Evolutionary conservation across 441 rosid genomes (phyloP).

Genomic region (Gossypium davidsonii): DNA sequence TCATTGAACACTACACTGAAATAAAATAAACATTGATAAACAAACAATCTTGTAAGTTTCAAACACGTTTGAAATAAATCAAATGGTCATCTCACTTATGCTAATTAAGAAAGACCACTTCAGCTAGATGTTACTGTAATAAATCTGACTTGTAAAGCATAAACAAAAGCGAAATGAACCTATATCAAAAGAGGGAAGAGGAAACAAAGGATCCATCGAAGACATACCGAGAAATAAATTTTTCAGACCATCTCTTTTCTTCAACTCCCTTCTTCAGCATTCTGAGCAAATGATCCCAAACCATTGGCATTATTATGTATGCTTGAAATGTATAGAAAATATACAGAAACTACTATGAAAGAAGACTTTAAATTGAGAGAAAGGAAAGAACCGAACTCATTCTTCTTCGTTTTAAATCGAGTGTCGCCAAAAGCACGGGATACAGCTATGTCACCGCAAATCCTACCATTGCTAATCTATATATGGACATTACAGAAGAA

Average conservation of each 20-base stretch:
- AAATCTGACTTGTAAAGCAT: background rate
- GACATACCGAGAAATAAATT: slow-evolving; percentile 67
- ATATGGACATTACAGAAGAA: slow-evolving; percentile 24
- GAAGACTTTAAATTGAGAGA: background rate
- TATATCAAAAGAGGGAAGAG: background rate
- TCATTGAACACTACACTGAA: slow-evolving; percentile 57
- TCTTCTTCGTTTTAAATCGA: slow-evolving; percentile 83
- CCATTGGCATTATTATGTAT: background rate
- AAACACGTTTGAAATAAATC: background rate
- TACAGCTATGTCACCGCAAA: slow-evolving; percentile 89
- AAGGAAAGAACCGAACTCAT: slow-evolving; percentile 45
- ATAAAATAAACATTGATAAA: slow-evolving; percentile 9
- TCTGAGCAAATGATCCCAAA: slow-evolving; percentile 30
- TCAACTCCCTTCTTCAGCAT: slow-evolving; percentile 82
- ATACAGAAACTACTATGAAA: background rate
- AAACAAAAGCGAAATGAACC: background rate
- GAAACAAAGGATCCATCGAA: background rate
- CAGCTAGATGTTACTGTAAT: background rate
- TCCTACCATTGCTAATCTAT: slow-evolving; percentile 87
- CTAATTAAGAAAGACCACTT: background rate
- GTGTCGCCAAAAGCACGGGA: slow-evolving; percentile 93
- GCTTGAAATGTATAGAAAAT: background rate
- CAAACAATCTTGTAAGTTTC: slow-evolving; percentile 10
- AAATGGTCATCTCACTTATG: background rate
- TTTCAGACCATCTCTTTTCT: slow-evolving; percentile 85